Conservation (phyloP, 2,329 filamentous ascomycete genomes). For the Drechslerella coelobrocha region DNA sequence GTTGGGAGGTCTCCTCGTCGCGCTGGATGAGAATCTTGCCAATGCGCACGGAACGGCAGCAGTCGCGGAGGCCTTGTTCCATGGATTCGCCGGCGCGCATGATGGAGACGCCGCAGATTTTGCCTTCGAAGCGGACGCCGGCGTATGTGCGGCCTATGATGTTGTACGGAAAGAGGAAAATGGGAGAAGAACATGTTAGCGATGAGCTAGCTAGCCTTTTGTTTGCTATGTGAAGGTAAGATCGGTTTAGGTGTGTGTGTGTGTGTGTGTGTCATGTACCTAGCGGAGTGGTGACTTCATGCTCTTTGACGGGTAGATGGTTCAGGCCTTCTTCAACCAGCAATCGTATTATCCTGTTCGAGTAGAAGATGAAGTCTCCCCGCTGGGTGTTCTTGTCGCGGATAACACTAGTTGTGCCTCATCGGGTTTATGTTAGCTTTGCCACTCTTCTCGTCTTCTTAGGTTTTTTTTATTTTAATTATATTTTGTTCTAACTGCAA, state of each 20-base stretch:
- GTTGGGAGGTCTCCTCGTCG: conserved; percentile 90
- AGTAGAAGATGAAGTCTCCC: conserved; percentile 99
- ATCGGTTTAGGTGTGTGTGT: not conserved
- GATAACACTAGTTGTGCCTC: conserved; percentile 75
- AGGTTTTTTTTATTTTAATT: no score
- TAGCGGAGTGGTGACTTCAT: conserved; percentile 88
- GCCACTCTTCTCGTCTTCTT: not conserved
- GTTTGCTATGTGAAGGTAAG: not conserved
- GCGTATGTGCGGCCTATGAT: conserved; percentile 66
- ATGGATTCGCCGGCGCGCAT: conserved; percentile 98
- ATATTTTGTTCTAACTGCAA: no score
- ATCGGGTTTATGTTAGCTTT: conserved; percentile 1
- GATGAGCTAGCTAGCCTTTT: not conserved
- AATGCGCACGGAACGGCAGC: conserved; percentile 95
- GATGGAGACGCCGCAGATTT: conserved; percentile 97
- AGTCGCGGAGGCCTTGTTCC: conserved; percentile 95
- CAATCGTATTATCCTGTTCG: conserved; percentile 94
- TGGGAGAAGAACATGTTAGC: not conserved
- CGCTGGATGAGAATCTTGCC: conserved; percentile 98
- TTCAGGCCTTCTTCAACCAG: conserved; percentile 97
- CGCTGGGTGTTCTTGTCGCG: conserved; percentile 86
- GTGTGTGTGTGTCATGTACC: conserved; percentile 60
- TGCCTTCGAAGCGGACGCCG: conserved; percentile 93
- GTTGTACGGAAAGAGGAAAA: no score
- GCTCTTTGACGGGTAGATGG: conserved; percentile 88